phyloP scores from a whole-genome alignment of 495 filamentous ascomycete species.

The Penicillium alfredii region DNA sequence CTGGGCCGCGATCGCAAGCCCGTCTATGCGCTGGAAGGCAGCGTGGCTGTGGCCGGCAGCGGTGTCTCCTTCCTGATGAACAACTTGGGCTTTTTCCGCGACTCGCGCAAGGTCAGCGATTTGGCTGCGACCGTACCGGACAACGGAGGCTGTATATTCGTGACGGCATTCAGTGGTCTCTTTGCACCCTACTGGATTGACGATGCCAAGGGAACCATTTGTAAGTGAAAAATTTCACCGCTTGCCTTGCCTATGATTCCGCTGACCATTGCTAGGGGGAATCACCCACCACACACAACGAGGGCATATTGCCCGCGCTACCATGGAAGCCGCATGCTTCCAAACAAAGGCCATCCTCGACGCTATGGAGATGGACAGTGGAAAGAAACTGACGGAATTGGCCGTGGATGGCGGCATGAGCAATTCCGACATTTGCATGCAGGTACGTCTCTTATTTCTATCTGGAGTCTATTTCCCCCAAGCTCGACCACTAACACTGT shows the following conservation, averaged over 20 bases:
- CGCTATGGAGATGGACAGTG: slow-evolving; percentile 90
- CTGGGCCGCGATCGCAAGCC: slow-evolving; percentile 56
- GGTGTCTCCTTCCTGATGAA: slow-evolving; percentile 88
- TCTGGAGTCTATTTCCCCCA: background rate
- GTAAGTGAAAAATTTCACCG: slow-evolving; percentile 54
- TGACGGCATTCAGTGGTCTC: slow-evolving; percentile 91
- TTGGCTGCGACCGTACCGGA: slow-evolving; percentile 78
- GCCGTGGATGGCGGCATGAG: slow-evolving; percentile 94
- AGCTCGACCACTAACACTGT: slow-evolving; percentile 8
- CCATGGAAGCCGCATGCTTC: slow-evolving; percentile 90
- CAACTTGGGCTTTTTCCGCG: slow-evolving; percentile 77
- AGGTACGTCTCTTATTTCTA: slow-evolving; percentile 44
- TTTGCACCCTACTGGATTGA: slow-evolving; percentile 99
- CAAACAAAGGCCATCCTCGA: slow-evolving; percentile 93
- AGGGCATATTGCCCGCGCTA: slow-evolving; percentile 89
- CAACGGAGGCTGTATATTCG: slow-evolving; percentile 87
- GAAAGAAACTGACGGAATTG: slow-evolving; percentile 66
- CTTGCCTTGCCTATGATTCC: too few relatives aligned
- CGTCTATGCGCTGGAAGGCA: slow-evolving; percentile 88
- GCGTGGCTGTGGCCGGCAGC: slow-evolving; percentile 84
- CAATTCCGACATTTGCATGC: slow-evolving; percentile 92
- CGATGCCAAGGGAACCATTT: slow-evolving; percentile 86
- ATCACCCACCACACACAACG: slow-evolving; percentile 87
- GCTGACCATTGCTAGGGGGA: too few relatives aligned
- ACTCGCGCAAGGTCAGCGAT: slow-evolving; percentile 74